Conservation (phyloP, 139 green algal genomes). For the Desmodesmus armatus region DNA sequence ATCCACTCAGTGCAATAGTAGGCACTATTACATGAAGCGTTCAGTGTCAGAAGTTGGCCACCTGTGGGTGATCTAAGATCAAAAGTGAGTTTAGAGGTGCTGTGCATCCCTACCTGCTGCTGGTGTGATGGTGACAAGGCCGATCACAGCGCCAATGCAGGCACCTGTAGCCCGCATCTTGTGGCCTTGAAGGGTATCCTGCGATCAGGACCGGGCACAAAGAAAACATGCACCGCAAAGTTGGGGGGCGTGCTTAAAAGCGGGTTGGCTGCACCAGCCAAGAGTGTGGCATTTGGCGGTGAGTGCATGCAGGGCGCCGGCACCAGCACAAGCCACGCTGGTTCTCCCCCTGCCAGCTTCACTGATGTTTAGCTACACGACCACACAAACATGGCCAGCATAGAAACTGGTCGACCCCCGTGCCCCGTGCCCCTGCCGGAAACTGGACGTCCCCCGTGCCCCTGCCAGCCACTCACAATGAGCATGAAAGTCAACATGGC, state of each 20-base stretch:
- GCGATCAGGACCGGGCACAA: not conserved
- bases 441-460: not conserved
- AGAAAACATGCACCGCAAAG: not conserved
- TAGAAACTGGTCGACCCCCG: not conserved
- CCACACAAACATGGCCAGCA: not conserved
- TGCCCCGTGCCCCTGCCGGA: no score
- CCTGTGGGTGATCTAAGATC: no score
- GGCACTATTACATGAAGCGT: no score
- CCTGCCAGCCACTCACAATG: not conserved
- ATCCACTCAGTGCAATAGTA: no score
- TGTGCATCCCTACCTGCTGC: constrained; percentile 41
- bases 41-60: no score
- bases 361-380: not conserved
- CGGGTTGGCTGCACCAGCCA: not conserved
- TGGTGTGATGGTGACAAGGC: constrained; percentile 42
- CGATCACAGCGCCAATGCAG: constrained; percentile 24
- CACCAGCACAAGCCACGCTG: no score
- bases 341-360: not conserved
- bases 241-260: not conserved
- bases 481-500: constrained; percentile 28
- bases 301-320: not conserved
- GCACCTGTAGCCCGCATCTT: constrained; percentile 29
- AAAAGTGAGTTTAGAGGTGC: no score
- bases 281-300: not conserved
- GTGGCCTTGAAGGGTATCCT: constrained; percentile 4